Conservation (phyloP, 106 monocot genomes). For the Vanilla planifolia region DNA sequence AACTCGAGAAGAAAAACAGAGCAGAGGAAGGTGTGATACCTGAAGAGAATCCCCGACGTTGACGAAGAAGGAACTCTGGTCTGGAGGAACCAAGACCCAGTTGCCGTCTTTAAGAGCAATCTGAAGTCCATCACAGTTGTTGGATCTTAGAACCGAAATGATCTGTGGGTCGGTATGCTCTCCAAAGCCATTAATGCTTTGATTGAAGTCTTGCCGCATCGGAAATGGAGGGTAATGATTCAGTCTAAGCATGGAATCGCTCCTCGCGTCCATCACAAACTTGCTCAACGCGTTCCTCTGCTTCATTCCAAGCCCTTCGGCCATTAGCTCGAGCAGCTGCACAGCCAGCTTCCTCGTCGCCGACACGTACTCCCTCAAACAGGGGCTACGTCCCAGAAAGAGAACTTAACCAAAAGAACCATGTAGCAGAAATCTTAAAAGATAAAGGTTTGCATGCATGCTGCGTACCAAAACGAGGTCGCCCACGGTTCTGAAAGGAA, state of each 20-base stretch:
- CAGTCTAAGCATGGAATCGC: conserved; percentile 49
- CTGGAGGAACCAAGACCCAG: conserved; percentile 57
- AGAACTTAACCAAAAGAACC: neutral
- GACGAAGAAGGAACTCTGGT: conserved; percentile 57
- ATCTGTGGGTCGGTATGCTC: conserved; percentile 62
- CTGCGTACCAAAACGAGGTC: conserved; percentile 15
- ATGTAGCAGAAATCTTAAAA: neutral
- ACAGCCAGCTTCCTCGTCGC: conserved; percentile 27
- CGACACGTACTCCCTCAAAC: conserved; percentile 40
- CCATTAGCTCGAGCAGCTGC: conserved; percentile 47
- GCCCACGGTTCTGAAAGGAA: conserved; percentile 16
- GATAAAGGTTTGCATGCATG: neutral
- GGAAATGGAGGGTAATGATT: conserved; percentile 70
- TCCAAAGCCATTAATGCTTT: conserved; percentile 39
- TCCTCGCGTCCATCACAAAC: conserved; percentile 33
- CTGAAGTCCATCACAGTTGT: conserved; percentile 32
- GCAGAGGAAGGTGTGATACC: too few species aligned
- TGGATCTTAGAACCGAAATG: conserved; percentile 36
- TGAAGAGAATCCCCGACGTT: conserved; percentile 66
- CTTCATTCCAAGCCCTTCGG: conserved; percentile 39
- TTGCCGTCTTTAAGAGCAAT: conserved; percentile 47
- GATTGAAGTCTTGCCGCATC: conserved; percentile 8
- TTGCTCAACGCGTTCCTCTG: conserved; percentile 26
- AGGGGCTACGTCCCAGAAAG: conserved; percentile 29
- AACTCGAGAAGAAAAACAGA: neutral